phyloP scores from a whole-genome alignment of 2,329 filamentous ascomycete genomes.

The Fusarium pininemorale region DNA sequence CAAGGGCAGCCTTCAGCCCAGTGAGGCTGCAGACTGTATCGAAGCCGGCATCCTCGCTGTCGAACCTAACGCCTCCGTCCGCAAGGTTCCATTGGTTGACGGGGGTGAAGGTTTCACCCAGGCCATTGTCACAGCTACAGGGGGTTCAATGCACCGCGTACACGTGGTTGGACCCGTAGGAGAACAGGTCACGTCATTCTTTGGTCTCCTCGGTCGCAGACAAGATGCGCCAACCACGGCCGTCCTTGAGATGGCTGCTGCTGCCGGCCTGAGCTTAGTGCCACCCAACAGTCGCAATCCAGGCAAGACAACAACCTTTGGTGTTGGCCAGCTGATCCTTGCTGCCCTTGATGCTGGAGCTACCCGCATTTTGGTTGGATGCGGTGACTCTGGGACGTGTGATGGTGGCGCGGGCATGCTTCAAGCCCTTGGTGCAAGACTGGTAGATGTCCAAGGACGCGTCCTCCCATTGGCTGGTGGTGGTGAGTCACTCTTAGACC shows the following conservation, averaged over 20 bases:
- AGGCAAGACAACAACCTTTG: conserved; percentile 59
- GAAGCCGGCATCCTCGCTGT: conserved; percentile 57
- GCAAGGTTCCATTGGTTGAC: conserved; percentile 61
- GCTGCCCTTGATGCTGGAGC: conserved; percentile 57
- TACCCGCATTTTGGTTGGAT: conserved; percentile 58
- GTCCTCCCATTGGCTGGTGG: conserved; percentile 52
- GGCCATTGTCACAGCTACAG: conserved; percentile 55
- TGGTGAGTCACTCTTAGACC: conserved; percentile 49
- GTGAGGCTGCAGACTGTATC: conserved; percentile 60
- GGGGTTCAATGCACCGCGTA: conserved; percentile 50
- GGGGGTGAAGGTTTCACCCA: conserved; percentile 62
- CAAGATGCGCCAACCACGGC: conserved; percentile 48
- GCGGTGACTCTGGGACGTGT: conserved; percentile 63
- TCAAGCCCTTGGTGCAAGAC: conserved; percentile 59
- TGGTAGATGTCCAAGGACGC: conserved; percentile 51
- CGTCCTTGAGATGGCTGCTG: conserved; percentile 63
- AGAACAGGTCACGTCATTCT: conserved; percentile 53
- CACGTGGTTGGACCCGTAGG: conserved; percentile 57
- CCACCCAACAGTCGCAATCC: conserved; percentile 56
- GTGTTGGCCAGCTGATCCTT: conserved; percentile 59
- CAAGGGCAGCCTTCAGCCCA: conserved; percentile 61
- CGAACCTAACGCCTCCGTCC: conserved; percentile 52
- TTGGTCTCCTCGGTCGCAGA: conserved; percentile 53
- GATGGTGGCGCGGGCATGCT: conserved; percentile 64
- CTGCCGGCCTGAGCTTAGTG: conserved; percentile 60